phyloP scores from a whole-genome alignment of 352 stramenopile genomes.

The Phytophthora pisi region DNA sequence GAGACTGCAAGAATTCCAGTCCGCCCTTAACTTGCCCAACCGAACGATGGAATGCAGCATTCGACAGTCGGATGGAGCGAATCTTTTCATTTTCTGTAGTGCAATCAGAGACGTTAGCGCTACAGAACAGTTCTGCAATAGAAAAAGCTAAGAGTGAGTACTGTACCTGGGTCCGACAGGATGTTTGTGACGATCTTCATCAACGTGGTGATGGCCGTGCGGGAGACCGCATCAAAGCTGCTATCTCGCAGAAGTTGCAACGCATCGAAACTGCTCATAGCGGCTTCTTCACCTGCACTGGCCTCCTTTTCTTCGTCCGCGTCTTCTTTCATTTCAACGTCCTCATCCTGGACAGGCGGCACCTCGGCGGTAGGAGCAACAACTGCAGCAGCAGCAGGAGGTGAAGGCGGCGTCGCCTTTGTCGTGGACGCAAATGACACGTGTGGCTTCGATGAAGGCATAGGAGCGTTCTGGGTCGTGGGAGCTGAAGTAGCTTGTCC shows the following conservation, averaged over 20 bases:
- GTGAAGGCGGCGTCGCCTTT: not conserved
- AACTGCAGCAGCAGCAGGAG: conserved; percentile 1
- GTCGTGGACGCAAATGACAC: conserved; percentile 25
- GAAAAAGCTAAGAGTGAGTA: conserved; percentile 21
- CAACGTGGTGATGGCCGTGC: conserved; percentile 62
- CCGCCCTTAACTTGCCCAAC: conserved; percentile 73
- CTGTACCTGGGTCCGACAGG: conserved; percentile 78
- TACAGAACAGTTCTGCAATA: not conserved
- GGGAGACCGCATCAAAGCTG: conserved; percentile 79
- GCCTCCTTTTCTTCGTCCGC: not conserved
- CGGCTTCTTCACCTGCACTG: not conserved
- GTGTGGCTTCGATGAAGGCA: conserved; percentile 7
- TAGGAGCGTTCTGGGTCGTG: conserved; percentile 1
- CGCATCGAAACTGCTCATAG: conserved; percentile 60
- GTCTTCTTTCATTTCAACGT: conserved; percentile 62
- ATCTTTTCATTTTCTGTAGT: conserved; percentile 79
- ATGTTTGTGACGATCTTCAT: conserved; percentile 90
- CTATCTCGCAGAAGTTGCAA: conserved; percentile 76
- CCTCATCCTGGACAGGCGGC: conserved; percentile 15
- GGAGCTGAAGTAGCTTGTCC: conserved; percentile 2
- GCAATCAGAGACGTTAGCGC: not conserved
- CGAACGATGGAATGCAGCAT: conserved; percentile 72
- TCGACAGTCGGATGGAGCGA: conserved; percentile 81
- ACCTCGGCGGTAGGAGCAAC: not conserved
- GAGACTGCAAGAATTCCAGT: conserved; percentile 69